These are phyloP conservation scores for Fusarium bulbicola DNA, from an alignment of 2,329 filamentous ascomycete genomes.

Conservation along the genomic window DNA sequence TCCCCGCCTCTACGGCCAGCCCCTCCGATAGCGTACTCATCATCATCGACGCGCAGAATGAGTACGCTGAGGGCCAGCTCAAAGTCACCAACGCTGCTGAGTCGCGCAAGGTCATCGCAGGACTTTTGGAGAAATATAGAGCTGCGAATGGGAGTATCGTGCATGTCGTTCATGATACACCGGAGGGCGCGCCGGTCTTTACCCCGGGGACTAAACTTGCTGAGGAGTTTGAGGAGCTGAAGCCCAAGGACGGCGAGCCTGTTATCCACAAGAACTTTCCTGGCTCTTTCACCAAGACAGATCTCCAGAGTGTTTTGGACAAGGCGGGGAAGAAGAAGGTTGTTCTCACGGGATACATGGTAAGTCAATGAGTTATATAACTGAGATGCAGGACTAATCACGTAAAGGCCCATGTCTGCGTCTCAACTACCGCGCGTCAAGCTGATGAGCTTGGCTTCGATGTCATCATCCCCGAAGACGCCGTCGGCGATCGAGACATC, in stretches of 20 bases:
- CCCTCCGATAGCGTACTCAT: conserved; percentile 67
- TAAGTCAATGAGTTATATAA: conserved; percentile 37
- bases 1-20: conserved; percentile 63
- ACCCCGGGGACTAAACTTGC: conserved; percentile 69
- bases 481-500: conserved; percentile 72
- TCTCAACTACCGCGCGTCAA: conserved; percentile 69
- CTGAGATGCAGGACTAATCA: neutral
- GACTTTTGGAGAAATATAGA: conserved; percentile 69
- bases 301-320: conserved; percentile 62
- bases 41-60: conserved; percentile 77
- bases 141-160: conserved; percentile 59
- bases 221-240: conserved; percentile 68
- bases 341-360: conserved; percentile 69
- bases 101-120: conserved; percentile 65
- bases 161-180: conserved; percentile 68
- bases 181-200: conserved; percentile 71
- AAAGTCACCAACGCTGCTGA: conserved; percentile 61
- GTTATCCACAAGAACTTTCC: conserved; percentile 67
- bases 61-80: conserved; percentile 69
- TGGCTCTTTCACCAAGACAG: conserved; percentile 68
- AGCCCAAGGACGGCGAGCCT: conserved; percentile 63
- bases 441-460: conserved; percentile 70
- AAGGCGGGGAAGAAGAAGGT: conserved; percentile 64
- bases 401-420: conserved; percentile 68
- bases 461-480: conserved; percentile 68